Evolutionary conservation across 371 early-diverging fungal genomes (phyloP), one percentile per base, ranked within the genome.

Genomic region (Mucor lusitanicus): DNA sequence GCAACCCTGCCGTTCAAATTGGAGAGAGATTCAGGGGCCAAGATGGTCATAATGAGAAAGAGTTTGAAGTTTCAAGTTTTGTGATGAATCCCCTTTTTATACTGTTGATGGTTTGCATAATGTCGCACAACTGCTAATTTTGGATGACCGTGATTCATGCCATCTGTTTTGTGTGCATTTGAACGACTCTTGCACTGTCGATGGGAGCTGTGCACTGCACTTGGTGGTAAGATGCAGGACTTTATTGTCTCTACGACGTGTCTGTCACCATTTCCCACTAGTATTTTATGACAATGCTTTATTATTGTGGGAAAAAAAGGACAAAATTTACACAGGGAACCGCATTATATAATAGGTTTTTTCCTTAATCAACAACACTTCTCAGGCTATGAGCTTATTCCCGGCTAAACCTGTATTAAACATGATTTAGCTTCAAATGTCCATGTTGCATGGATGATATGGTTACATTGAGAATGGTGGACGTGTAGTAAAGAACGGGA

Each of bases 1-100:
- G 83, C 90, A 46, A 92, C 70, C 33, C 65, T 70, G 27, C 44
- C 65, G 5, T 65, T 48, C 7, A 69, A 53, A 4, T 13, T 35
- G 21, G 61, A 60, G 37, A 50, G 33, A 33, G 33, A 37, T 35
- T 59, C 65, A 11, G 7, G 0, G 32, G 64, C 39, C 56, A 64
- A 44, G 46, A 65, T 65, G 21, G 32, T 44, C n/a, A 48, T 23
- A 13, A 53, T 27, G 5, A 25, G 1, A 53, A 53, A 27, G 13
- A 11, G 15, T 27, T 27, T 53, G 53, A 25, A 13, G 15, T 13
- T 13, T 13, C 23, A 3, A 53, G 23, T 7, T 19, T 46, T 21
- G 3, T 8, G 9, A 2, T 48, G 1, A 1, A 23, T 3, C 25
- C 25, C 27, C 13, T 53, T 50, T 53, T 13, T 53, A 53, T 50